Evolutionary conservation across 805 yeast genomes (phyloP).

Genomic region (Cyberlindnera suaveolens): DNA sequence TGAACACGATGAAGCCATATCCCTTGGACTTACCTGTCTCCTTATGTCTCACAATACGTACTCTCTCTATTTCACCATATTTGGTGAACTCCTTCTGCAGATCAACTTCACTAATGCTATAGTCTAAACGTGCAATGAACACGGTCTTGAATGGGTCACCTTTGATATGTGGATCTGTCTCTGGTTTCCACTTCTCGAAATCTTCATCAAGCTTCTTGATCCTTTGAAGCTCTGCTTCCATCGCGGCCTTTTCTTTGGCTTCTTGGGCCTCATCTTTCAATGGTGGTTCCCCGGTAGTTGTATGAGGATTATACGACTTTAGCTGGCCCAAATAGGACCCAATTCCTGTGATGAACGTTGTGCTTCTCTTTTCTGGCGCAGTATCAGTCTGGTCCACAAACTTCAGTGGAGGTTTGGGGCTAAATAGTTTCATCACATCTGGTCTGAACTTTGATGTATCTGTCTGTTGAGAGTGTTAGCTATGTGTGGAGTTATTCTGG

Average conservation of each 20-base stretch:
- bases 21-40: conserved; percentile 58
- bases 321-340: conserved; percentile 12
- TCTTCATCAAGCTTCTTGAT: conserved; percentile 29
- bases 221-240: conserved; percentile 5
- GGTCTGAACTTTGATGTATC: conserved; percentile 32
- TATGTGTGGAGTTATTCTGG: neutral
- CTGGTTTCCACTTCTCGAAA: conserved; percentile 46
- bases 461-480: conserved; percentile 13
- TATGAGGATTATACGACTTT: neutral
- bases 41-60: conserved; percentile 50
- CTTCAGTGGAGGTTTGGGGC: conserved; percentile 22
- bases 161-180: conserved; percentile 45
- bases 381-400: conserved; percentile 17
- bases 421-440: conserved; percentile 35
- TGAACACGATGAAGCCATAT: conserved; percentile 77
- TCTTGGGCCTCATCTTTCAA: conserved; percentile 24
- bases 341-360: conserved; percentile 15
- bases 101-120: conserved; percentile 59
- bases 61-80: conserved; percentile 66
- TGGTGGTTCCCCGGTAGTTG: conserved; percentile 23
- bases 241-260: conserved; percentile 12
- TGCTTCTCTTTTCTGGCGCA: conserved; percentile 13
- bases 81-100: conserved; percentile 52
- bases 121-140: conserved; percentile 69
- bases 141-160: conserved; percentile 78